A percentile compares a stretch with the other conserved stretches of the same genome.
These are phyloP conservation scores for Aspergillus costaricaensis DNA, from an alignment of 2,329 filamentous ascomycete species.

Conservation along the genomic window DNA sequence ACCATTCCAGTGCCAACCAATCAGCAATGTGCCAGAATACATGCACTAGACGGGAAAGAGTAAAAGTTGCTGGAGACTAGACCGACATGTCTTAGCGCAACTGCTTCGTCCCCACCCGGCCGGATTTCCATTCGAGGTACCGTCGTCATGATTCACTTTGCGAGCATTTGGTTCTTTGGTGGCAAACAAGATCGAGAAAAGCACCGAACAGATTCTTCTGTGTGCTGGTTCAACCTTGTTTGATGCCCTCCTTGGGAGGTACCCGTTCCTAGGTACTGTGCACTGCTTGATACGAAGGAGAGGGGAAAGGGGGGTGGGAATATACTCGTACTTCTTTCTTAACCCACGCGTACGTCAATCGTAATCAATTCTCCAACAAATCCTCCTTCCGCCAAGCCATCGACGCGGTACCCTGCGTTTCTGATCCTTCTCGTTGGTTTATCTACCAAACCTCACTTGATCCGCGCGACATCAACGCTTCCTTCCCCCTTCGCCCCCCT, in stretches of 20 bases:
- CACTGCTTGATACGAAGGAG: neutral
- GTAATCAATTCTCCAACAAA: neutral
- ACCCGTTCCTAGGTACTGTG: neutral
- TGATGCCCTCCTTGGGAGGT: neutral
- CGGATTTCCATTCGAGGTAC: neutral
- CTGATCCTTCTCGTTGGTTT: neutral
- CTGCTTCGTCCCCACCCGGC: neutral
- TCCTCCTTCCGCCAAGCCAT: conserved; percentile 1
- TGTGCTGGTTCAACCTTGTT: neutral
- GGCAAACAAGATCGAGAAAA: neutral
- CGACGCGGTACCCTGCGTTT: conserved; percentile 1
- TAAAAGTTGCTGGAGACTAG: neutral
- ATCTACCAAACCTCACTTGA: neutral
- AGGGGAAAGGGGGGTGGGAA: neutral
- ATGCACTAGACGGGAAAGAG: neutral
- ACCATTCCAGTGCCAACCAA: neutral
- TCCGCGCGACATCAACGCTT: too few species aligned
- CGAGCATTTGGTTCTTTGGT: neutral
- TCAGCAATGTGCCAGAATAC: neutral
- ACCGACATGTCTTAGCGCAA: neutral
- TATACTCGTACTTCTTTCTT: neutral
- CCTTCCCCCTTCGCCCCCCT: neutral
- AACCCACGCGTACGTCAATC: neutral
- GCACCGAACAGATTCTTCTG: neutral
- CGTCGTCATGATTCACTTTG: neutral